These are phyloP conservation scores for Sutorius australiensis DNA, from an alignment of 768 basidiomycete species.

Conservation along the genomic window DNA sequence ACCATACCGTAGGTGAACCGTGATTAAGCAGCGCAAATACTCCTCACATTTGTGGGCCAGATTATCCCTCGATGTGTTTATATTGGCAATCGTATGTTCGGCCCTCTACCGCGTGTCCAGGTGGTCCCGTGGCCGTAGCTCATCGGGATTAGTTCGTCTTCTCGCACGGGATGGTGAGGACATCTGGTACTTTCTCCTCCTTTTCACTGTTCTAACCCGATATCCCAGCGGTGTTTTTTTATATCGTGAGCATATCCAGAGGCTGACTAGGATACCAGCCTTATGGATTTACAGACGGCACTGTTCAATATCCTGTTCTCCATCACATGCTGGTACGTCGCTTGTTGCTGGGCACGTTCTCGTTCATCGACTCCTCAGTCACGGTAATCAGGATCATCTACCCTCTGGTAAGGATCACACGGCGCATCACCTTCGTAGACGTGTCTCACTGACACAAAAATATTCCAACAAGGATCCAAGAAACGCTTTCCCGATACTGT, in stretches of 20 bases:
- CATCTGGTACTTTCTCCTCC: background rate
- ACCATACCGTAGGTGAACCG: conserved; percentile 9
- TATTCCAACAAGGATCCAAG: conserved; percentile 13
- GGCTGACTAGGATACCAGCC: background rate
- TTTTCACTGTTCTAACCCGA: background rate
- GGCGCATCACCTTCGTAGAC: background rate
- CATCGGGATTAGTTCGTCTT: conserved; percentile 11
- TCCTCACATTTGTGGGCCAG: conserved; percentile 3
- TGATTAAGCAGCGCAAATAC: background rate
- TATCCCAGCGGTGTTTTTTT: conserved; percentile 14
- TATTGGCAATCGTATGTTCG: conserved; percentile 1
- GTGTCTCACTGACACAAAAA: background rate
- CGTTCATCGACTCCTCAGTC: background rate
- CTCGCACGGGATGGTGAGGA: conserved; percentile 27
- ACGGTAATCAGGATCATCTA: conserved; percentile 6
- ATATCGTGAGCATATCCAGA: conserved; percentile 3
- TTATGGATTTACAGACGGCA: conserved; percentile 2
- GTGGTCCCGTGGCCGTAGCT: background rate
- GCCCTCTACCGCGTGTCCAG: conserved; percentile 2
- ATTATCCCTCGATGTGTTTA: conserved; percentile 12
- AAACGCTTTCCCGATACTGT: conserved; percentile 9
- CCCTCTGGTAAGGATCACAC: conserved; percentile 3
- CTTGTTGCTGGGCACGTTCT: background rate
- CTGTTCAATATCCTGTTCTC: conserved; percentile 4
- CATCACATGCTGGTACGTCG: conserved; percentile 16